A percentile compares a stretch with the other conserved stretches of the same genome.
phyloP scores from a whole-genome alignment of 495 filamentous ascomycete genomes.

The Alectoria sarmentosa region DNA sequence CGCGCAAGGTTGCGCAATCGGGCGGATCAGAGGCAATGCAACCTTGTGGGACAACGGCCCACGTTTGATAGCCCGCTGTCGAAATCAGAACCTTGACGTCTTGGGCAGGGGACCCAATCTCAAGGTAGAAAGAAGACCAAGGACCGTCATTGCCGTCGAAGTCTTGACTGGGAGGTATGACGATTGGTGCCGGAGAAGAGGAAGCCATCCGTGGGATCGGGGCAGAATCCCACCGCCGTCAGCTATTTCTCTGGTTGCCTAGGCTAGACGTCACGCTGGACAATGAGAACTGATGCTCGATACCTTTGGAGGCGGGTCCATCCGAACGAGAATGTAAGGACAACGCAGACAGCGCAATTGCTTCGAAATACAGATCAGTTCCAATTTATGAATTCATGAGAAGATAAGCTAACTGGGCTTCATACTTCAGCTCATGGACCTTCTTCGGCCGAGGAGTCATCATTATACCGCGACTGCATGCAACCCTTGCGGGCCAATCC shows the following conservation, averaged over 20 bases:
- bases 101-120: slow-evolving; percentile 35
- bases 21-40: slow-evolving; percentile 26
- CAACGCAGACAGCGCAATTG: not conserved
- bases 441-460: not conserved
- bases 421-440: not conserved
- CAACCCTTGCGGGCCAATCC: not conserved
- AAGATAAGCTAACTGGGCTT: not conserved
- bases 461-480: not conserved
- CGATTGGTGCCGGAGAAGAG: slow-evolving; percentile 19
- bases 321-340: not conserved
- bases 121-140: slow-evolving; percentile 35
- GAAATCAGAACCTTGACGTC: slow-evolving; percentile 27
- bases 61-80: slow-evolving; percentile 25
- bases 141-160: slow-evolving; percentile 33
- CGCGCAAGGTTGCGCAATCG: slow-evolving; percentile 39
- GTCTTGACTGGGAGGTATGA: slow-evolving; percentile 22
- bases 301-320: not conserved
- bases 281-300: not conserved
- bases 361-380: not conserved
- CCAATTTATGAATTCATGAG: not conserved
- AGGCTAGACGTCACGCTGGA: not conserved
- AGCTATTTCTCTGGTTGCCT: not conserved
- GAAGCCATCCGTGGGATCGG: not conserved
- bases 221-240: not conserved
- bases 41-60: slow-evolving; percentile 31